These are phyloP conservation scores for Plantago elongata DNA, from an alignment of 257 asterid genomes.

Conservation along the genomic window DNA sequence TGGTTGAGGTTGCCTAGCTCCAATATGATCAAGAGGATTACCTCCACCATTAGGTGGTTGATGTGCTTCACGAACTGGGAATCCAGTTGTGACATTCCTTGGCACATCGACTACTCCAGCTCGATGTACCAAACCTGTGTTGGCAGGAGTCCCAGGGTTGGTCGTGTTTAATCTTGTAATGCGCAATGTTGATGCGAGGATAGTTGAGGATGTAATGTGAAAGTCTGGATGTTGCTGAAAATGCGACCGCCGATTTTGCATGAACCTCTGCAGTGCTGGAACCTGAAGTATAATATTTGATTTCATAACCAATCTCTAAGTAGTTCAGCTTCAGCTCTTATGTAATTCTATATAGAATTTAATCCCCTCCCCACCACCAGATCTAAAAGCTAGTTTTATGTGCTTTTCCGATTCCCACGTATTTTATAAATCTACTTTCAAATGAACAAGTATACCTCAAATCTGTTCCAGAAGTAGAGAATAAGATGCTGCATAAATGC, in stretches of 20 bases:
- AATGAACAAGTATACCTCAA: slow-evolving; percentile 53
- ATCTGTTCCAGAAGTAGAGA: slow-evolving; percentile 95
- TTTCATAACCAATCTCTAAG: background rate
- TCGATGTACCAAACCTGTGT: slow-evolving; percentile 43
- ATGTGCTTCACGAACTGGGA: slow-evolving; percentile 40
- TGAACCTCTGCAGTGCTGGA: slow-evolving; percentile 92
- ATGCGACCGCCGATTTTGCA: slow-evolving; percentile 79
- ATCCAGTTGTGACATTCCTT: slow-evolving; percentile 37
- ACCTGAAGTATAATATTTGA: slow-evolving; percentile 41
- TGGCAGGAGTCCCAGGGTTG: slow-evolving; percentile 44
- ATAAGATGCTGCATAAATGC: slow-evolving; percentile 98
- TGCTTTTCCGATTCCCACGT: background rate
- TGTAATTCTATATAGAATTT: background rate
- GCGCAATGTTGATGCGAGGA: slow-evolving; percentile 90
- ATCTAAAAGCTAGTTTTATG: background rate
- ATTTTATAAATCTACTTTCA: slow-evolving; percentile 4
- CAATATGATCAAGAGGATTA: slow-evolving; percentile 52
- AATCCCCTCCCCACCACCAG: background rate
- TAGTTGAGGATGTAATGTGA: slow-evolving; percentile 86
- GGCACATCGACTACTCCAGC: slow-evolving; percentile 30
- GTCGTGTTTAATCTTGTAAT: slow-evolving; percentile 82
- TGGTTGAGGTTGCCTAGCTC: slow-evolving; percentile 49
- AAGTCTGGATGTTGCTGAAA: slow-evolving; percentile 95
- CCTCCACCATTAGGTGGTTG: slow-evolving; percentile 35
- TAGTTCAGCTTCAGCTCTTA: background rate